Evolutionary conservation across 176 grass and related monocot genomes (phyloP), one percentile per base, ranked within the genome.

Genomic region (Avena insularis): DNA sequence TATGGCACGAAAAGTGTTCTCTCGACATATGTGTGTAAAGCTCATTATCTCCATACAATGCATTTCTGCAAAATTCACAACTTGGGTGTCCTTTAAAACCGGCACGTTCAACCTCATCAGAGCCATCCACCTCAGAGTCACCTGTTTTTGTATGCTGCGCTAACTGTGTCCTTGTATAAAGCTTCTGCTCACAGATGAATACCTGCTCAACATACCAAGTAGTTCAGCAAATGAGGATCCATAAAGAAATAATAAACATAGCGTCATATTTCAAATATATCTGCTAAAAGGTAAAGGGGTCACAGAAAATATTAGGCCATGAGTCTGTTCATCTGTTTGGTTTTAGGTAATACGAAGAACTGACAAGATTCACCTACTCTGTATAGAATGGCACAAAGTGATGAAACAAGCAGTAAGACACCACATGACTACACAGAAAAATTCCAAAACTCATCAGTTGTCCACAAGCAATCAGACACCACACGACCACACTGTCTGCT

Each of bases 171-270:
- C 89, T 93, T 80, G 90, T 90, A 85, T 99, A 96, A 79, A 99
- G 87, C 83, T 99, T 99, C 51, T 99, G 97, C 77, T 99, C 97
- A 75, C 92, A 99, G 83, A 96, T 99, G 79, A 99, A 99, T 53
- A 99, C 89, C 75, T 77, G 75, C 49, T 76, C 50, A 35, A 10
- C 49, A 77, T 55, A 56, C 17, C 29, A 56, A 35, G 25, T 77
- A 16, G 50, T 56, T 77, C 74, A 77, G 51, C 74, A 56, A 56
- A 77, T 16, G 4, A 76, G 31, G 16, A 35, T 55, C 50, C 50
- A 15, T 3, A 77, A 9, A 77, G 50, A 77, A 55, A 54, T 54
- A 31, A 54, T 55, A 54, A 20, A 20, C 29, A 33, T 36, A 55
- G 27, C 27, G 56, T 35, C 15, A 77, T 19, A 77, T 77, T 76